Base-by-base conservation (phyloP, 148 eudicot species). In the Rhododendron molle region DNA sequence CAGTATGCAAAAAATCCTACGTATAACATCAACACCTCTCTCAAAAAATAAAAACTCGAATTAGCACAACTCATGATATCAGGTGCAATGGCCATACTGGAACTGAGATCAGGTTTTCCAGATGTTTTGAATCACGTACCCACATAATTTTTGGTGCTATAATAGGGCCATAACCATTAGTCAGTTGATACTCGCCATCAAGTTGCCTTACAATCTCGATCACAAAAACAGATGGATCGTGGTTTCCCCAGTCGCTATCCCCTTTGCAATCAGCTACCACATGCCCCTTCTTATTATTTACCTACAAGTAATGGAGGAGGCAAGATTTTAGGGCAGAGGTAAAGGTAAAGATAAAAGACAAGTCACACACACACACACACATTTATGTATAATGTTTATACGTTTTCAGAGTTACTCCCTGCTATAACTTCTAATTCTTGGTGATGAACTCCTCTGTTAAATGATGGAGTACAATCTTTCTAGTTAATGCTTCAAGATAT, bases 191-290 rank as follows among this genome's bases (percentile, higher is more conserved):
- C 81, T 78, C 81, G 7, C 78, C 78, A 5, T 36, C 78, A 74
- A 74, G 47, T 74, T 38, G 78, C 10, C 81, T 78, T n/a, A 44
- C 7, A 46, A 5, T 78, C 13, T 44, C 18, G 16, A 78, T 46
- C 34, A 23, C 81, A 46, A 78, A 78, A 12, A 78, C 81, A 78
- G 81, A 78, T 13, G 56, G 81, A 78, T 78, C 56, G 4, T 78
- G 7, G 32, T 46, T n/a, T 78, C 20, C 18, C 81, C 81, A 78
- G 7, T 47, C 16, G 21, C 81, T 47, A 26, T 78, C 81, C 52
- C 34, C 81, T n/a, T n/a, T 14, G 20, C 20, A 78, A 78, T 78
- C 81, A 46, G 56, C 81, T 26, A 7, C 26, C 56, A 78, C 81
- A n/a, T 78, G 56, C 34, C 26, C 81, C 36, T 46, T 50, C 34